Evolutionary conservation across 352 stramenopile species (phyloP).

Genomic region (Pythium volutum): DNA sequence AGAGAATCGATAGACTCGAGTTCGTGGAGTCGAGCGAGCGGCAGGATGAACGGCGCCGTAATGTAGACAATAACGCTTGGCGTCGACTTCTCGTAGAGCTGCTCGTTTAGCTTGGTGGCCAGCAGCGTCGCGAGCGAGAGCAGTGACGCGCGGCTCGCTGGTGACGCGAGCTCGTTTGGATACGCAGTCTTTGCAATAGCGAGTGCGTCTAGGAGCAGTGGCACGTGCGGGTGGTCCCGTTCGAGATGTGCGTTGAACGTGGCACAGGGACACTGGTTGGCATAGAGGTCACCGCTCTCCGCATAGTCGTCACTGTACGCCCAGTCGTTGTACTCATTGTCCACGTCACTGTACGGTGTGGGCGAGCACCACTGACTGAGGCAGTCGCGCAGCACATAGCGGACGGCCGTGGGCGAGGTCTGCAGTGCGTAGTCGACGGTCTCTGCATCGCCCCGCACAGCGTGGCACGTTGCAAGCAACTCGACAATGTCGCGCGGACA

Average conservation of each 20-base stretch:
- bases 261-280: no score
- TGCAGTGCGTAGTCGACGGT: background rate
- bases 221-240: no score
- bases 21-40: background rate
- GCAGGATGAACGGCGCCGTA: background rate
- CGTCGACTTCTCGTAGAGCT: background rate
- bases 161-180: background rate
- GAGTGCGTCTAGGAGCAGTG: background rate
- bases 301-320: no score
- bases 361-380: background rate
- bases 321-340: background rate
- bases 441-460: background rate
- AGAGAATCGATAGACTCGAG: background rate
- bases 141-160: background rate
- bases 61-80: background rate
- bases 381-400: background rate
- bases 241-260: no score
- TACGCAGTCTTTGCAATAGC: background rate
- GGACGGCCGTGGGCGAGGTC: background rate
- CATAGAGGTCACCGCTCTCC: no score
- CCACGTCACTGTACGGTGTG: background rate
- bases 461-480: background rate
- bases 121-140: conserved; percentile 8
- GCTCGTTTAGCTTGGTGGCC: background rate
- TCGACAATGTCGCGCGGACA: background rate